Evolutionary conservation across 2,329 filamentous ascomycete genomes (phyloP).

Genomic region (Phaeosphaeria sp.): DNA sequence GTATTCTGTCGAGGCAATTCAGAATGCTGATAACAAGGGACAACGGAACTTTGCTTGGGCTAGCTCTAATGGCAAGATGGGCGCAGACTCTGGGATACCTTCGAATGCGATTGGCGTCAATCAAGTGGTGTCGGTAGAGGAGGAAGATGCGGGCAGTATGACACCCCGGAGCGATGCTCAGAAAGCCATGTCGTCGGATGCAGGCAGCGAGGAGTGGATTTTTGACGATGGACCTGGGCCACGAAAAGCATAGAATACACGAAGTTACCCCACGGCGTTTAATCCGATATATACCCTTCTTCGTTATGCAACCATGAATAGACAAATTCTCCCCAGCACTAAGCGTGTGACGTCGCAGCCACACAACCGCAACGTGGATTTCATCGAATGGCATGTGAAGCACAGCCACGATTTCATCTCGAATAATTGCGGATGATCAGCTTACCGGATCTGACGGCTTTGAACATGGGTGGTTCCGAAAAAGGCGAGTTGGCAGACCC

Average conservation of each 20-base stretch:
- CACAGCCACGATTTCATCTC: not conserved
- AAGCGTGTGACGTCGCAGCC: not conserved
- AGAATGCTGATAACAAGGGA: conserved; percentile 3
- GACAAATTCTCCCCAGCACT: too few relatives aligned
- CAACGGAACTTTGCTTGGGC: conserved; percentile 24
- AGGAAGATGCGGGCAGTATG: conserved; percentile 1
- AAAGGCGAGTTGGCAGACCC: conserved; percentile 4
- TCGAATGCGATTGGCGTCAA: conserved; percentile 19
- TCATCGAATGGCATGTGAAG: not conserved
- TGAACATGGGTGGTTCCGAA: conserved; percentile 2
- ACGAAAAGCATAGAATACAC: not conserved
- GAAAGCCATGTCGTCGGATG: conserved; percentile 14
- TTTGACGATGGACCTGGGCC: conserved; percentile 12
- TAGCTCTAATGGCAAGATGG: conserved; percentile 13
- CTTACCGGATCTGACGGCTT: conserved; percentile 2
- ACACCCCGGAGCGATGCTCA: conserved; percentile 6
- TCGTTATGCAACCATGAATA: not conserved
- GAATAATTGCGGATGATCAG: not conserved
- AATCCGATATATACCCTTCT: not conserved
- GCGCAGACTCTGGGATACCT: conserved; percentile 7
- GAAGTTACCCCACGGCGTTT: not conserved
- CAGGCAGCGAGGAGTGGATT: conserved; percentile 25
- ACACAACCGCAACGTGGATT: not conserved
- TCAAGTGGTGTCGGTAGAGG: conserved; percentile 18
- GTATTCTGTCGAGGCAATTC: conserved; percentile 4